Conservation (phyloP, 2,329 filamentous ascomycete genomes). For the Neofusicoccum kwambonambiense region DNA sequence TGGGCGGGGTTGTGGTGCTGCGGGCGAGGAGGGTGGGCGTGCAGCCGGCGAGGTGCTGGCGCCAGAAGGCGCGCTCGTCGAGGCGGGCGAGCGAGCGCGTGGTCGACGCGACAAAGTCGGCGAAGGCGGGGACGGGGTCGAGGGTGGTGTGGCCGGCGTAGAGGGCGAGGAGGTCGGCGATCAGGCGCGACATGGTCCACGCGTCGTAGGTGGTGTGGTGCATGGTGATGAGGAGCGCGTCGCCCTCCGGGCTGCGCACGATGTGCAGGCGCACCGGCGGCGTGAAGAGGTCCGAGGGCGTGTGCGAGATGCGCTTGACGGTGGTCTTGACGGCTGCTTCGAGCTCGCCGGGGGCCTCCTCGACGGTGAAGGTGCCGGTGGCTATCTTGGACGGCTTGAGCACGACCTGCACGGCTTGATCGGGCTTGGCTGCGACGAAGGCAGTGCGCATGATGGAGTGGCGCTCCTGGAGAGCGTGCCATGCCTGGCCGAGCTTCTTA, state of each 20-base stretch:
- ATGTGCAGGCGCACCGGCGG: slow-evolving; percentile 33
- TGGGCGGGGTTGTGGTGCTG: not conserved
- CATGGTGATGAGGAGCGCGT: slow-evolving; percentile 32
- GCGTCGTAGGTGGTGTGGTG: slow-evolving; percentile 40
- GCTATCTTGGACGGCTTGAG: slow-evolving; percentile 25
- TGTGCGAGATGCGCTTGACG: slow-evolving; percentile 25
- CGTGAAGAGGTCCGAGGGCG: slow-evolving; percentile 31
- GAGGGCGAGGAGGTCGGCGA: slow-evolving; percentile 31
- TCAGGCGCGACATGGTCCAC: slow-evolving; percentile 35
- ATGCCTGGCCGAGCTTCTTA: slow-evolving; percentile 28
- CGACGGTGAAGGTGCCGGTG: slow-evolving; percentile 25
- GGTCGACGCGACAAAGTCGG: slow-evolving; percentile 25
- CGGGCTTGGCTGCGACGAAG: slow-evolving; percentile 29
- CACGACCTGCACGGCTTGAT: slow-evolving; percentile 31
- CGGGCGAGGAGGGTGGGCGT: not conserved
- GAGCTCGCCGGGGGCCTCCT: slow-evolving; percentile 20
- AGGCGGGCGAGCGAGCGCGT: slow-evolving; percentile 16
- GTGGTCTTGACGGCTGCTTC: slow-evolving; percentile 22
- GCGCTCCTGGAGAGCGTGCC: slow-evolving; percentile 30
- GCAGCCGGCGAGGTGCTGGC: not conserved
- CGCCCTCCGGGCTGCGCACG: slow-evolving; percentile 25
- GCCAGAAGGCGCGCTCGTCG: slow-evolving; percentile 12
- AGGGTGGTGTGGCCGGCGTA: slow-evolving; percentile 22
- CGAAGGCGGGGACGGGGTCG: not conserved
- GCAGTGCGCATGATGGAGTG: slow-evolving; percentile 36